Evolutionary conservation across 495 filamentous ascomycete species (phyloP), one percentile per base, ranked within the genome.

Genomic region (Penicillium coffeae): DNA sequence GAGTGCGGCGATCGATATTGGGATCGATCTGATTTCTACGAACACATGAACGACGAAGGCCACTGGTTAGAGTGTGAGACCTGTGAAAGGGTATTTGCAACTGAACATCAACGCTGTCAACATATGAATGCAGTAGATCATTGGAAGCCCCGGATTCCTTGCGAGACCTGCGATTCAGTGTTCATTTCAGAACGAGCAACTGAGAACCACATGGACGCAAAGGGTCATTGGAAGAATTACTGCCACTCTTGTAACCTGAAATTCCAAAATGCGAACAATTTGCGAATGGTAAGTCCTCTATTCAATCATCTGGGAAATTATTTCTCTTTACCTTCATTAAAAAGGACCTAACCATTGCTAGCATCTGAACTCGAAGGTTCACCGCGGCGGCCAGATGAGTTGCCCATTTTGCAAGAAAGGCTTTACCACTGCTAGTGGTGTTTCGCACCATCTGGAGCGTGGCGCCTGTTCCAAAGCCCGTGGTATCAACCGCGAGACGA

Each of bases 391-490:
- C 0, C 48, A 50, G 0, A 25, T 74, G 35, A 0, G 35, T 5
- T 80, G 73, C 38, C 69, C 74, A 2, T 76, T 78, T 62, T 79
- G 74, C 59, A 60, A 59, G 21, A 21, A 19, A 16, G 38, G 6
- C 7, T 76, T 66, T 48, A 66, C 64, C 7, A 62, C 69, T 5
- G 66, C 71, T n/a, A 73, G 69, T 38, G 73, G 73, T 13, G 45
- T 74, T 0, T 46, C 52, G 2, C 70, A 74, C 47, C 76, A 80
- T 43, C 68, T 78, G 13, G 74, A 78, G 42, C 59, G 40, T 1
- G 71, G 65, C 1, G 60, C 67, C 15, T 78, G 75, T 40, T 57
- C 61, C 3, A 40, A 54, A 0, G 71, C 73, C 4, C 58, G 48
- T 0, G 20, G 7, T 0, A 27, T 74, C 15, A 74, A 74, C 55